phyloP scores from a whole-genome alignment of 805 yeast species.

The Kurtzmaniella cleridarum region DNA sequence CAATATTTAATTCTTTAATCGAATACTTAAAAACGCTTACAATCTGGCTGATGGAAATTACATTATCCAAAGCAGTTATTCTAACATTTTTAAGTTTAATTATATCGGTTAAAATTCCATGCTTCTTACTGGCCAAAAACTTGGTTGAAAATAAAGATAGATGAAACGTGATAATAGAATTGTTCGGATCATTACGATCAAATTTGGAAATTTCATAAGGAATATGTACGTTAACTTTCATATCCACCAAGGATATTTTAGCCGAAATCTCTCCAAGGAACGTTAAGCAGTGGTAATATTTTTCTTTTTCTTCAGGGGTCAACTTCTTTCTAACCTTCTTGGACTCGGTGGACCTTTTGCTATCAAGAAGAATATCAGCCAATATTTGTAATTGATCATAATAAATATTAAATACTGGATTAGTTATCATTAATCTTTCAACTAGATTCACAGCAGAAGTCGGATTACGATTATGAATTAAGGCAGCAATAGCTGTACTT shows the following conservation, averaged over 20 bases:
- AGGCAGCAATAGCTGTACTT: constrained; percentile 1
- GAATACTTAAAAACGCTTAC: constrained; percentile 22
- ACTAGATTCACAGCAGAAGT: background rate
- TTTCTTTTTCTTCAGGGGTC: constrained; percentile 4
- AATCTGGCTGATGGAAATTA: constrained; percentile 19
- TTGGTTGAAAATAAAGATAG: constrained; percentile 20
- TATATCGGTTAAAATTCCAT: constrained; percentile 15
- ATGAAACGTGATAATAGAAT: constrained; percentile 19
- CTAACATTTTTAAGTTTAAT: constrained; percentile 27
- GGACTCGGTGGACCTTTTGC: background rate
- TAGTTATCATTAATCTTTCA: constrained; percentile 20
- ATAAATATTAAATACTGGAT: constrained; percentile 31
- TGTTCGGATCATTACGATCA: constrained; percentile 21
- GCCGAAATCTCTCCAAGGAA: constrained; percentile 15
- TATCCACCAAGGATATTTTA: constrained; percentile 26
- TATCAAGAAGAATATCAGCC: constrained; percentile 5
- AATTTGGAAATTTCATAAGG: constrained; percentile 19
- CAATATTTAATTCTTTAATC: constrained; percentile 14
- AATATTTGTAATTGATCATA: constrained; percentile 30
- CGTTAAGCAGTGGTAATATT: constrained; percentile 3
- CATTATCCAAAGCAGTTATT: constrained; percentile 27
- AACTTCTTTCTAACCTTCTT: constrained; percentile 5
- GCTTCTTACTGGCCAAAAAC: constrained; percentile 8
- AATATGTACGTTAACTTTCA: constrained; percentile 22
- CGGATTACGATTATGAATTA: background rate